phyloP scores from a whole-genome alignment of 73 alveolate genomes.

The Uronychia setigera region DNA sequence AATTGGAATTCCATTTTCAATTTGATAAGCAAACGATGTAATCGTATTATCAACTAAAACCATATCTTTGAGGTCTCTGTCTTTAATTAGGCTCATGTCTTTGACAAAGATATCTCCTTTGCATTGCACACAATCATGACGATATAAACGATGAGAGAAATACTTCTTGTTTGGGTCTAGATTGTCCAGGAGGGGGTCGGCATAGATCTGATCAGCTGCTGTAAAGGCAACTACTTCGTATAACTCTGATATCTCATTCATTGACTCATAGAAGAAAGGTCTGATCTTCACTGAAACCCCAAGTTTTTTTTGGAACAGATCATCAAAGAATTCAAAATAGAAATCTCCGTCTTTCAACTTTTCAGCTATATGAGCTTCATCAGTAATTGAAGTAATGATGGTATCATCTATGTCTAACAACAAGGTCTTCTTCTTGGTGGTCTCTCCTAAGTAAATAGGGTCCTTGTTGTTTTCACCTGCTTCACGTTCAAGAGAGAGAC shows the following conservation, averaged over 20 bases:
- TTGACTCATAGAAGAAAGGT: not conserved
- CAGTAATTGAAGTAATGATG: not conserved
- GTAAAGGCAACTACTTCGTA: slow-evolving; percentile 40
- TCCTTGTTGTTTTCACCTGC: no score
- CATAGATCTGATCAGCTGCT: slow-evolving; percentile 39
- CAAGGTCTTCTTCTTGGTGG: no score
- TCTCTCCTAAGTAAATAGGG: no score
- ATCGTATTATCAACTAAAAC: slow-evolving; percentile 61
- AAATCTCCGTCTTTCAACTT: not conserved
- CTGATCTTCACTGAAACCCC: not conserved
- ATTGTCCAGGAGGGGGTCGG: slow-evolving; percentile 29
- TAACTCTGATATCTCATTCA: not conserved
- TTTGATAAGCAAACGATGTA: slow-evolving; percentile 34
- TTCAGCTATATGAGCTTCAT: not conserved
- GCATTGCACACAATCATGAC: slow-evolving; percentile 23
- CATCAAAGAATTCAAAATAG: not conserved
- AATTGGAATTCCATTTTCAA: slow-evolving; percentile 69
- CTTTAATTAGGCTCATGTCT: slow-evolving; percentile 14
- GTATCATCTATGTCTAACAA: not conserved
- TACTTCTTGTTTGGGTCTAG: slow-evolving; percentile 21
- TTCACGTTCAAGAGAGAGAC: no score
- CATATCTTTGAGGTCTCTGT: slow-evolving; percentile 55
- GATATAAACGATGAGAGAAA: slow-evolving; percentile 13
- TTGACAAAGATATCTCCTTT: slow-evolving; percentile 11
- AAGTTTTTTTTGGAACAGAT: no score